Base-by-base conservation (phyloP, 2,329 filamentous ascomycete genomes). In the Diaporthe citri region DNA sequence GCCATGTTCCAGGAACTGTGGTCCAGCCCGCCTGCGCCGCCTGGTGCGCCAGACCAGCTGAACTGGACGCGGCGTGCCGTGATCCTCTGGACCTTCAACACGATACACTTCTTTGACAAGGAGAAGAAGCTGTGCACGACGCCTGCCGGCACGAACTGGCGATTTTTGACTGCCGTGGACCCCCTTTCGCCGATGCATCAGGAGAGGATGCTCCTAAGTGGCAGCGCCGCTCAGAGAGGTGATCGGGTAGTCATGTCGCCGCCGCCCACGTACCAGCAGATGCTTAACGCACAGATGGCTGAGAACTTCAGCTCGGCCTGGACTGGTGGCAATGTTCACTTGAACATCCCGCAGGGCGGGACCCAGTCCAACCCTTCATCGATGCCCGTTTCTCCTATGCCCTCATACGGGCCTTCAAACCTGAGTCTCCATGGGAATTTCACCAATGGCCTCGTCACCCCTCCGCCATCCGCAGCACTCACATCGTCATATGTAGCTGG, bases 1-100 rank as follows among this genome's bases (percentile, higher is more conserved):
- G 90, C 90, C 80, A 93, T 93, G 91, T 90, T 91, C 81, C 91
- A 93, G 81, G 91, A 93, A 84, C 86, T 93, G 48, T 92, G 88
- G 87, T 92, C 90, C 4, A 83, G 85, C 17, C 82, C 88, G 5
- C 87, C 87, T 8, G 85, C 86, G 20, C 64, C 78, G 17, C 28
- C 75, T 74, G 84, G 81, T 80, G 74, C 46, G 57, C 74, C 72
- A 74, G 57, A 77, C 77, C 76, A 78, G 70, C 34, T 69, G 5
- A 81, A 84, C 78, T 92, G 90, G 89, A 87, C 85, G 13, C 88
- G 90, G n/a, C 88, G 90, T 67, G 88, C 86, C 46, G 88, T 92
- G 74, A 86, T 93, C 72, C 86, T 93, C 51, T 93, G 91, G 91
- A 90, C 90, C 2, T 93, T 93, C 81, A 87, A 82, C 83, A 90